These are phyloP conservation scores for Hordeum pubiflorum DNA, from an alignment of 202 grass and related monocot genomes.

Conservation along the genomic window DNA sequence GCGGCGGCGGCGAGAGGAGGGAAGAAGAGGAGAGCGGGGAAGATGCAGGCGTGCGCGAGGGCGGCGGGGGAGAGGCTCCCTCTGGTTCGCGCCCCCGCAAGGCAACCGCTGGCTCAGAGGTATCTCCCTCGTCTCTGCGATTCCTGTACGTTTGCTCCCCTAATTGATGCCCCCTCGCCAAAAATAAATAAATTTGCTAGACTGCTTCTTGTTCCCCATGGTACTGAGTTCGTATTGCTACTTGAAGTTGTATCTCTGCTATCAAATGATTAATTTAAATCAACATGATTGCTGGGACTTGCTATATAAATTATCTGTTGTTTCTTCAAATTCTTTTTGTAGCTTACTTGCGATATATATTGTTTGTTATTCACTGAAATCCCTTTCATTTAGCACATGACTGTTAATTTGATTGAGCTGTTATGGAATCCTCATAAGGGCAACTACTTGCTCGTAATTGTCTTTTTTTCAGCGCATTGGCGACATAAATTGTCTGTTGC, in stretches of 20 bases:
- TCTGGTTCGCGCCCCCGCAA: neutral
- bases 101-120: conserved; percentile 23
- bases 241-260: neutral
- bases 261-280: neutral
- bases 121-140: neutral
- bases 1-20: neutral
- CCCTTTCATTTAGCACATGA: neutral
- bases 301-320: neutral
- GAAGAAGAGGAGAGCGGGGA: neutral
- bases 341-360: neutral
- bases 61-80: conserved; percentile 32
- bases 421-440: neutral
- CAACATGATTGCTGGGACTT: neutral
- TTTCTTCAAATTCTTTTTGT: neutral
- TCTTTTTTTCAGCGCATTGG: neutral
- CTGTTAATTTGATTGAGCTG: neutral
- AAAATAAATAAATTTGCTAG: neutral
- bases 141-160: neutral
- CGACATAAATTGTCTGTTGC: neutral
- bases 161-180: conserved; percentile 1
- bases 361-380: neutral
- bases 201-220: neutral
- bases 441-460: neutral
- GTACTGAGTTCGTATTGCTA: neutral
- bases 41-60: conserved; percentile 40